Evolutionary conservation across 441 rosid genomes (phyloP).

Genomic region (Syzygium syzygioides): DNA sequence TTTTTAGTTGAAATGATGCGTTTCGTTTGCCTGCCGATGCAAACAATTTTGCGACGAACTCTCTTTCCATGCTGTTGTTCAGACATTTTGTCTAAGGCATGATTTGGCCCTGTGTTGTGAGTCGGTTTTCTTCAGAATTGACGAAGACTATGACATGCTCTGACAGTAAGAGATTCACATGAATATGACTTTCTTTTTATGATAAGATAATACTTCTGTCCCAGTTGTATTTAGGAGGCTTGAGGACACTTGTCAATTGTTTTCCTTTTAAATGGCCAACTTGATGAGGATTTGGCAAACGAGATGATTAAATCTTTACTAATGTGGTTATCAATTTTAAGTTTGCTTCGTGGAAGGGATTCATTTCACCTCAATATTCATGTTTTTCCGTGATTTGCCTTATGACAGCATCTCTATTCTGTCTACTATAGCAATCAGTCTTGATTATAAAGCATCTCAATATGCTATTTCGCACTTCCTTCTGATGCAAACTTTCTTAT

Average conservation of each 20-base stretch:
- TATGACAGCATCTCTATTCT: background rate
- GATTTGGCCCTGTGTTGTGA: background rate
- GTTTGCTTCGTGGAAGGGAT: background rate
- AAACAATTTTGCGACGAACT: background rate
- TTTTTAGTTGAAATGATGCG: background rate
- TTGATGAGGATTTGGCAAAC: background rate
- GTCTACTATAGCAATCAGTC: background rate
- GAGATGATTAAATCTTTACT: background rate
- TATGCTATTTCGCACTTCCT: background rate
- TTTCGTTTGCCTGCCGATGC: background rate
- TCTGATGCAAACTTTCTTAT: background rate
- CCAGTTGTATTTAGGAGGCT: background rate
- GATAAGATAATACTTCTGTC: background rate
- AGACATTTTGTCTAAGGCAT: background rate
- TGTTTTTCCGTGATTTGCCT: background rate
- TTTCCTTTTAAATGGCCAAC: background rate
- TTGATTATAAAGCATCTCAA: background rate
- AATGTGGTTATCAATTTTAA: background rate
- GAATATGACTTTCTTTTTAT: background rate
- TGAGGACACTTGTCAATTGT: background rate
- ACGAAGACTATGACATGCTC: background rate
- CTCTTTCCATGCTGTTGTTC: background rate
- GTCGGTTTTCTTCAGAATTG: background rate
- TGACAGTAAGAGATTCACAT: background rate
- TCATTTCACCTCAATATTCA: background rate